Conservation (phyloP, 1,139 yeast genomes). For the Taphrina confusa region DNA sequence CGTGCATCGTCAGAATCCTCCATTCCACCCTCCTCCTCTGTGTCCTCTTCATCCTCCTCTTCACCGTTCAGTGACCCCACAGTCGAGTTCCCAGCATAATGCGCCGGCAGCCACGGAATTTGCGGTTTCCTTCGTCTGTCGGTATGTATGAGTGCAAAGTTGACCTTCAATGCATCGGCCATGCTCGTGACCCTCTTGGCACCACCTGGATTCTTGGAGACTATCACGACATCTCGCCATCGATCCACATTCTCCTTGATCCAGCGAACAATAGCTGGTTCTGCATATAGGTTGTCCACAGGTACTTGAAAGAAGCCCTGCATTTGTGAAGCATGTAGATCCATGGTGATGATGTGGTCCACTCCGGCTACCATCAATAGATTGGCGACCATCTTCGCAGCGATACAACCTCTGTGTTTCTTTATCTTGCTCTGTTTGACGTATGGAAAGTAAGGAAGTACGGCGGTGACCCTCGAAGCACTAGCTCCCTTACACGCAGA, state of each 20-base stretch:
- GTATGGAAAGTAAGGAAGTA: constrained; percentile 95
- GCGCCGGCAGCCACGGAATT: constrained; percentile 49
- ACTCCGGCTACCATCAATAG: constrained; percentile 97
- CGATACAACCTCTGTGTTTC: constrained; percentile 96
- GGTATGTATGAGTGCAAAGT: constrained; percentile 98
- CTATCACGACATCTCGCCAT: constrained; percentile 81
- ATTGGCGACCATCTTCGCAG: constrained; percentile 97
- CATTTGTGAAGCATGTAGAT: constrained; percentile 93
- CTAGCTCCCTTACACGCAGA: constrained; percentile 97
- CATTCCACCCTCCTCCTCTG: constrained; percentile 51
- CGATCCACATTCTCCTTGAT: constrained; percentile 85
- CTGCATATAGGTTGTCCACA: constrained; percentile 92
- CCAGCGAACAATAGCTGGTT: constrained; percentile 96
- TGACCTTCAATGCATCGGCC: constrained; percentile 91
- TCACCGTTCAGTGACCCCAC: constrained; percentile 34
- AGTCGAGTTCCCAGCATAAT: constrained; percentile 40
- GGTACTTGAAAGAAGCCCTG: constrained; percentile 98
- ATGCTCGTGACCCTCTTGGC: constrained; percentile 91
- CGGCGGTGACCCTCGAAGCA: constrained; percentile 77
- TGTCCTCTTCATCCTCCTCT: constrained; percentile 37
- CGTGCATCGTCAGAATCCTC: constrained; percentile 53
- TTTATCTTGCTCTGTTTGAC: constrained; percentile 98
- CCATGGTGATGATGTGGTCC: constrained; percentile 98
- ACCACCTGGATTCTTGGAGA: constrained; percentile 97
- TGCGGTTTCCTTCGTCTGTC: constrained; percentile 86